Percentiles rank a stretch among this genome's conserved stretches.
Conservation (phyloP, 1,284 basidiomycete genomes). For the Ceratobasidium sp. region DNA sequence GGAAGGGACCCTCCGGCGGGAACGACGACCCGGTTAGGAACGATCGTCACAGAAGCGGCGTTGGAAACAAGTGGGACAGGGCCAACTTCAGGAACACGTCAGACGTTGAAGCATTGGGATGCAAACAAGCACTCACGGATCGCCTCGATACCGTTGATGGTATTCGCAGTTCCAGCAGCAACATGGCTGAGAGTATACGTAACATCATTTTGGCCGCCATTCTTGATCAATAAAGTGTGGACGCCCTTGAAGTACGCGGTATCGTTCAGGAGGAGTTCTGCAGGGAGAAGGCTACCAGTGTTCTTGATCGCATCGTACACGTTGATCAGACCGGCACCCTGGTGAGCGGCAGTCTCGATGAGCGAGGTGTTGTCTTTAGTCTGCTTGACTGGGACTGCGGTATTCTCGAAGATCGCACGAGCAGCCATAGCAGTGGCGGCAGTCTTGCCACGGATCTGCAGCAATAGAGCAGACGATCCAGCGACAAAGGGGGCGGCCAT, state of each 20-base stretch:
- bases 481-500: conserved; percentile 63
- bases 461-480: conserved; percentile 68
- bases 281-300: conserved; percentile 62
- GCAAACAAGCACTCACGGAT: conserved; percentile 40
- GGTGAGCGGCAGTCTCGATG: conserved; percentile 65
- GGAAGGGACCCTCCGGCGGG: conserved; percentile 42
- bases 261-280: conserved; percentile 71
- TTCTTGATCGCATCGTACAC: conserved; percentile 66
- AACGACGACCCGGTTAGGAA: conserved; percentile 43
- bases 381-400: conserved; percentile 57
- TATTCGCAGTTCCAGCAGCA: conserved; percentile 50
- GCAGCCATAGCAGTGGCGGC: conserved; percentile 52
- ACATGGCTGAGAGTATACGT: conserved; percentile 45
- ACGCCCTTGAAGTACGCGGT: conserved; percentile 56
- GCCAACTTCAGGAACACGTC: background rate
- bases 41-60: conserved; percentile 44
- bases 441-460: conserved; percentile 60
- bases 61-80: conserved; percentile 45
- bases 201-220: conserved; percentile 43
- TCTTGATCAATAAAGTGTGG: conserved; percentile 44
- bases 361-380: conserved; percentile 59
- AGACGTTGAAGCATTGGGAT: background rate
- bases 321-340: conserved; percentile 72
- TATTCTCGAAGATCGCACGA: conserved; percentile 64
- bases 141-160: conserved; percentile 50